phyloP scores from a whole-genome alignment of 2,329 filamentous ascomycete species.

The Penicillium decumbens region DNA sequence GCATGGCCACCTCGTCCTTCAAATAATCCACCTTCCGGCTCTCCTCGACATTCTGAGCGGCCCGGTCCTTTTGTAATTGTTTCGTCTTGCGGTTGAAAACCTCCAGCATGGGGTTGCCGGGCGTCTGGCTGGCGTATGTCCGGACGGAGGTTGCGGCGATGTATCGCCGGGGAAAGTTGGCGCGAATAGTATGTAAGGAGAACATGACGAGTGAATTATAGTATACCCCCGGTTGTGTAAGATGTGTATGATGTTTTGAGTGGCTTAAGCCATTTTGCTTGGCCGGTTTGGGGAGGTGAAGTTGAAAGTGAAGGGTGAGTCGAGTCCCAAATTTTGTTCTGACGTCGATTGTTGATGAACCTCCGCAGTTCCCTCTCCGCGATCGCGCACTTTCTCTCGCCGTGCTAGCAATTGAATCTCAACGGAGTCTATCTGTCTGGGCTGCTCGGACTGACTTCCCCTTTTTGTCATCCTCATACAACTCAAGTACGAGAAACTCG shows the following conservation, averaged over 20 bases:
- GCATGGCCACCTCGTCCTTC: constrained; percentile 81
- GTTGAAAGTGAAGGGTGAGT: background rate
- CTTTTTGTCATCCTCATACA: background rate
- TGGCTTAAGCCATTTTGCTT: constrained; percentile 7
- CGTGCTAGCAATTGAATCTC: constrained; percentile 2
- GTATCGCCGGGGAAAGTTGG: constrained; percentile 14
- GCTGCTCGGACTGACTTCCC: background rate
- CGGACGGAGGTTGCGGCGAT: constrained; percentile 30
- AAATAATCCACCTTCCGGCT: constrained; percentile 86
- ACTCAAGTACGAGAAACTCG: background rate
- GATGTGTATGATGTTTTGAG: background rate
- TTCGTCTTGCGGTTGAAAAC: constrained; percentile 89
- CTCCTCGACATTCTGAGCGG: constrained; percentile 63
- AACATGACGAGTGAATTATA: constrained; percentile 13
- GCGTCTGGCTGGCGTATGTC: constrained; percentile 70
- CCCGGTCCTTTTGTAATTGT: constrained; percentile 85
- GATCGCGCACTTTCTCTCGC: constrained; percentile 8
- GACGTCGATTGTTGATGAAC: constrained; percentile 28
- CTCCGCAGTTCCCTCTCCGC: constrained; percentile 22
- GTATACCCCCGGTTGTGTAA: background rate
- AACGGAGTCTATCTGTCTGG: background rate
- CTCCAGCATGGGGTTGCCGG: constrained; percentile 72
- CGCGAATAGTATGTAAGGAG: constrained; percentile 16
- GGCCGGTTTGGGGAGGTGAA: constrained; percentile 2
- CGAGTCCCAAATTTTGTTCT: constrained; percentile 20